Evolutionary conservation across 2,329 filamentous ascomycete genomes (phyloP).

Genomic region (Verticillium nubilum): DNA sequence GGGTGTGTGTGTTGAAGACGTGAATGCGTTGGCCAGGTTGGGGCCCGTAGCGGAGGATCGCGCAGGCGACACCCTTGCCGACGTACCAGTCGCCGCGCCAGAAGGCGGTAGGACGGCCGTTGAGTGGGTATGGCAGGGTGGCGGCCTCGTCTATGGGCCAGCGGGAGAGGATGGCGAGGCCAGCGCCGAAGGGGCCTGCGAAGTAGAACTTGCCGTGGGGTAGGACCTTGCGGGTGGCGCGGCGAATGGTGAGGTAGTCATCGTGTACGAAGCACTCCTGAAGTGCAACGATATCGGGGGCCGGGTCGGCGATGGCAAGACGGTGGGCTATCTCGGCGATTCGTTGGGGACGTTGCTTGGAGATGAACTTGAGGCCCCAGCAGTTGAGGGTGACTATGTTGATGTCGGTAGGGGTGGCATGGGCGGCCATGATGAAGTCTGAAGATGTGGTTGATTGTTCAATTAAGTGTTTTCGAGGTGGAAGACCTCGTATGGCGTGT

Average conservation of each 20-base stretch:
- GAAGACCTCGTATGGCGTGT: not conserved
- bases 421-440: slow-evolving; percentile 17
- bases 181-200: slow-evolving; percentile 82
- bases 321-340: slow-evolving; percentile 79
- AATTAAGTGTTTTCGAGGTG: not conserved
- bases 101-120: slow-evolving; percentile 88
- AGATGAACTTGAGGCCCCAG: slow-evolving; percentile 90
- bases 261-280: slow-evolving; percentile 92
- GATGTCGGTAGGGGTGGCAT: slow-evolving; percentile 50
- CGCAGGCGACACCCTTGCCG: slow-evolving; percentile 87
- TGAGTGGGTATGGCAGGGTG: slow-evolving; percentile 85
- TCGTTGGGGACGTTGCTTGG: slow-evolving; percentile 70
- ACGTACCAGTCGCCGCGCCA: slow-evolving; percentile 95
- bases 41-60: slow-evolving; percentile 67
- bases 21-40: slow-evolving; percentile 65
- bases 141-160: slow-evolving; percentile 89
- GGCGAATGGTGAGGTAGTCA: slow-evolving; percentile 75
- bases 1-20: slow-evolving; percentile 88
- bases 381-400: slow-evolving; percentile 88
- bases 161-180: slow-evolving; percentile 80
- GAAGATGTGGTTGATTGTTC: not conserved
- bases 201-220: slow-evolving; percentile 93
- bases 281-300: slow-evolving; percentile 81
- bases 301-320: slow-evolving; percentile 61
- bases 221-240: slow-evolving; percentile 65